A percentile compares a stretch with the other conserved stretches of the same genome.
These are phyloP conservation scores for Galeopsis tetrahit DNA, from an alignment of 257 asterid genomes.

Conservation along the genomic window DNA sequence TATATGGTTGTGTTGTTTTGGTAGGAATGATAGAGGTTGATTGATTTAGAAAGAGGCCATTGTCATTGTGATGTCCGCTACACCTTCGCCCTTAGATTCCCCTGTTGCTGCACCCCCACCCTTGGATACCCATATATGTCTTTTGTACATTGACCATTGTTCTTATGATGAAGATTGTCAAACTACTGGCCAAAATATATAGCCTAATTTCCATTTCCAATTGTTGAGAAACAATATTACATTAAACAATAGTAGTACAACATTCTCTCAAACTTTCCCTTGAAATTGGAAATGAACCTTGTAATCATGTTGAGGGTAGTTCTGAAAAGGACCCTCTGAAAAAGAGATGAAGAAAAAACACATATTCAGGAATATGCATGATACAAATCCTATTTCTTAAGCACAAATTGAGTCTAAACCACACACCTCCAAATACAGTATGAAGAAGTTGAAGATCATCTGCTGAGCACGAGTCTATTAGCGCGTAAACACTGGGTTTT, in stretches of 20 bases:
- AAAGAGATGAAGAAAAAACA: conserved; percentile 25
- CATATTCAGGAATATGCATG: neutral
- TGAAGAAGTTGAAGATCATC: conserved; percentile 88
- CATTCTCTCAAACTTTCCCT: conserved; percentile 75
- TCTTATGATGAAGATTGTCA: no score
- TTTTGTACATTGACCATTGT: no score
- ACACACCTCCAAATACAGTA: conserved; percentile 80
- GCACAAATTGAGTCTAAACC: conserved; percentile 21
- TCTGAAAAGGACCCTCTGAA: conserved; percentile 96
- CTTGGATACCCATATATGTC: conserved; percentile 49
- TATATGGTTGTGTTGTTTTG: conserved; percentile 30
- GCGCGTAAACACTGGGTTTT: conserved; percentile 81
- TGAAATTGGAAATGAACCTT: conserved; percentile 70
- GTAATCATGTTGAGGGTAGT: conserved; percentile 83
- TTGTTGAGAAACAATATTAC: conserved; percentile 18
- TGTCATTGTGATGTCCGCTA: conserved; percentile 51
- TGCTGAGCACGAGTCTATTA: conserved; percentile 78
- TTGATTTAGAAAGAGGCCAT: conserved; percentile 28
- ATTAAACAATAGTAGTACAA: conserved; percentile 2
- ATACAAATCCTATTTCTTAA: conserved; percentile 6
- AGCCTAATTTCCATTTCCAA: conserved; percentile 34
- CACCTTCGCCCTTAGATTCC: conserved; percentile 27
- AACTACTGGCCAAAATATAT: no score
- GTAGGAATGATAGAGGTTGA: conserved; percentile 42
- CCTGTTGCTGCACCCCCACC: conserved; percentile 30